These are phyloP conservation scores for Hericium alpestre DNA, from an alignment of 768 basidiomycete genomes.

Conservation along the genomic window DNA sequence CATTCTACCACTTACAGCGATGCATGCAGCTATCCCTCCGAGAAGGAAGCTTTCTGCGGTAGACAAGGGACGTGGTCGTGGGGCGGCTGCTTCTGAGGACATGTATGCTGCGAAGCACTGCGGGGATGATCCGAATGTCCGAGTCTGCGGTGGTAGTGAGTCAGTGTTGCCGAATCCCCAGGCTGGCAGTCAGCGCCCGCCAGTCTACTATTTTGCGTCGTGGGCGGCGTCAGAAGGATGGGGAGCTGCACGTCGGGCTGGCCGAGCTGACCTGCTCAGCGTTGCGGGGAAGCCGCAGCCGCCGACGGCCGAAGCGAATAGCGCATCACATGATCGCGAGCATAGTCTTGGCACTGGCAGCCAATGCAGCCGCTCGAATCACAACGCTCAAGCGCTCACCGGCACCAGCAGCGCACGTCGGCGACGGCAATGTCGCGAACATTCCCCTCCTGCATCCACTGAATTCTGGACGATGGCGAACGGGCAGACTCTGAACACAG, in stretches of 20 bases:
- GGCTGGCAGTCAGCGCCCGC: too few species aligned
- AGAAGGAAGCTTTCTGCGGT: slow-evolving; percentile 77
- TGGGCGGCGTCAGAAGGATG: too few species aligned
- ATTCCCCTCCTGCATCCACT: too few species aligned
- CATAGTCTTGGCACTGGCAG: not conserved
- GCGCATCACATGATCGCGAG: not conserved
- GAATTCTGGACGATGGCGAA: not conserved
- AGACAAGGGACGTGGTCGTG: slow-evolving; percentile 32
- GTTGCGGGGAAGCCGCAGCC: not conserved
- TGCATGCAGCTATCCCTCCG: slow-evolving; percentile 85
- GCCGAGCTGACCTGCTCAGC: too few species aligned
- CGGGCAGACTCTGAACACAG: slow-evolving; percentile 7
- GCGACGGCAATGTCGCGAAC: not conserved
- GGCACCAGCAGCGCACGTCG: not conserved
- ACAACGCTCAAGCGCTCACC: too few species aligned
- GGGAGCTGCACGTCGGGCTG: too few species aligned
- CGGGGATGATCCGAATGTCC: too few species aligned
- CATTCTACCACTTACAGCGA: slow-evolving; percentile 50
- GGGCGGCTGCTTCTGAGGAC: not conserved
- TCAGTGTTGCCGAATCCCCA: too few species aligned
- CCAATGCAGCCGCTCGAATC: not conserved
- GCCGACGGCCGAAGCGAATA: not conserved
- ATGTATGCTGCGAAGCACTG: not conserved
- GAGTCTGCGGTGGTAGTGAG: too few species aligned
- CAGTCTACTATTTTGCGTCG: too few species aligned